phyloP scores from a whole-genome alignment of 495 filamentous ascomycete species.

The Hypoxylon lenormandii region DNA sequence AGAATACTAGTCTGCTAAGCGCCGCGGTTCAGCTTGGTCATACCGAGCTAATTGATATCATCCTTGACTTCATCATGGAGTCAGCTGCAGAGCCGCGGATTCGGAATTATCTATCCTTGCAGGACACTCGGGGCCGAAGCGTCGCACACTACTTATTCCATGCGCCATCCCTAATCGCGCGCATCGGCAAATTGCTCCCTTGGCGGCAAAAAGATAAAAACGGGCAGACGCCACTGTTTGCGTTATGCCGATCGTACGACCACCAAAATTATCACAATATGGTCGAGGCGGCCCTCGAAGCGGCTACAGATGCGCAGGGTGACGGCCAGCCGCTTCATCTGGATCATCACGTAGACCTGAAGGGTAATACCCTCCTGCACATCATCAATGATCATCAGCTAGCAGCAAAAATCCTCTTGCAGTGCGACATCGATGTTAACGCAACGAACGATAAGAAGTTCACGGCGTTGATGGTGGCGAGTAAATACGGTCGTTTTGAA shows the following conservation, averaged over 20 bases:
- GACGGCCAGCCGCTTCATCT: conserved; percentile 85
- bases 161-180: conserved; percentile 79
- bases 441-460: conserved; percentile 95
- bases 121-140: conserved; percentile 87
- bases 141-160: conserved; percentile 97
- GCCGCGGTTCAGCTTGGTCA: conserved; percentile 94
- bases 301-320: conserved; percentile 77
- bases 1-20: conserved; percentile 89
- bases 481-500: conserved; percentile 95
- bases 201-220: conserved; percentile 95
- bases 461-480: conserved; percentile 97
- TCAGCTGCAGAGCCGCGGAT: conserved; percentile 60
- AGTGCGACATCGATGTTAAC: conserved; percentile 93
- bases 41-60: conserved; percentile 74
- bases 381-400: conserved; percentile 88
- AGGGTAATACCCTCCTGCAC: conserved; percentile 93
- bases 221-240: conserved; percentile 95
- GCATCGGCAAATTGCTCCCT: conserved; percentile 79
- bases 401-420: conserved; percentile 76
- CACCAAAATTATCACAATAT: conserved; percentile 86
- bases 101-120: conserved; percentile 73
- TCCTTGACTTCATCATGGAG: conserved; percentile 72
- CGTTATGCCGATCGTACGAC: conserved; percentile 93
- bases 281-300: conserved; percentile 81
- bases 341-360: conserved; percentile 90